Evolutionary conservation across 129 eudicot species (phyloP), one percentile per base, ranked within the genome.

Genomic region (Pulicaria dysenterica): DNA sequence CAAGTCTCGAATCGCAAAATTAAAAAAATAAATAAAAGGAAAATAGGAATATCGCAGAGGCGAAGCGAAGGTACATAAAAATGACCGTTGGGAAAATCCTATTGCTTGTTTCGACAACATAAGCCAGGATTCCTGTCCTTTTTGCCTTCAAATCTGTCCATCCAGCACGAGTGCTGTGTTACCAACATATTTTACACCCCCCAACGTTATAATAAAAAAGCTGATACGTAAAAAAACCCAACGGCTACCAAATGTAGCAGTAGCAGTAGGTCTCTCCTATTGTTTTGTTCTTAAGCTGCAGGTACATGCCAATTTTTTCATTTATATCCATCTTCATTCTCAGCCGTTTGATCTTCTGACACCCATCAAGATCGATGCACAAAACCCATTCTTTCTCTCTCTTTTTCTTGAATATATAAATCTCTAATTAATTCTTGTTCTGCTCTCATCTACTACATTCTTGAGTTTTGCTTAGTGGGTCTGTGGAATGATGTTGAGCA

Each of bases 311-410:
- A 54, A 10, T 14, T 34, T 54, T 42, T 75, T 54, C 74, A 68
- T 3, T 9, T 34, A 6, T 10, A 53, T 75, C 44, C 74, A 68
- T 3, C 7, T 34, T 6, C 10, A 53, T 50, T 70, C 66, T 61
- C 59, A 54, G 55, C 82, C 82, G 82, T 78, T 78, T 1, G 82
- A 78, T 78, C 77, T 5, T 78, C 82, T 78, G 82, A 77, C 77
- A 69, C 48, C 57, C 71, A 45, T 58, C 14, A 48, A 4, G 46
- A 67, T 75, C 73, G 13, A 66, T 66, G 68, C 68, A 46, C 44
- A 73, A 12, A 37, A 53, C 60, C 71, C 63, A 19, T 38, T 68
- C 53, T 13, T 14, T 77, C 72, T 49, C 70, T 61, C 56, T 68
- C 63, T 40, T 15, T 40, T 13, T 77, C 51, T 69, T 69, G 56